Conservation (phyloP, 2,329 filamentous ascomycete genomes). For the Thelonectria discophora region DNA sequence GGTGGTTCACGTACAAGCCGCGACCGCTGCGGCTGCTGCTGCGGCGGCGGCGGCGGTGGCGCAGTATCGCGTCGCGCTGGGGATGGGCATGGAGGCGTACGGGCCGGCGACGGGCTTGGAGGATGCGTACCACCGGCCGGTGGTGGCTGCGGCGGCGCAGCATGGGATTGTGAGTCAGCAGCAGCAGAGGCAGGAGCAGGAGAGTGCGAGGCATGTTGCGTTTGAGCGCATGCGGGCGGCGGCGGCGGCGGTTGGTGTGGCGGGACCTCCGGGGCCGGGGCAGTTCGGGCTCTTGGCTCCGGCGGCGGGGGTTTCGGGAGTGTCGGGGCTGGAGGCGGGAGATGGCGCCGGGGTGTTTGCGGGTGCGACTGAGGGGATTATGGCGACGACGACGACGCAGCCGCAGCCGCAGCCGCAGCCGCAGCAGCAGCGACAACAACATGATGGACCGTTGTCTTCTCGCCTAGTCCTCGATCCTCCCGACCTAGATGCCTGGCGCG, state of each 20-base stretch:
- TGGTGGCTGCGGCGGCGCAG: background rate
- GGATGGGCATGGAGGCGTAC: slow-evolving; percentile 31
- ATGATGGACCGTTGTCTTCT: slow-evolving; percentile 60
- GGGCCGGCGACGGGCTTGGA: slow-evolving; percentile 22
- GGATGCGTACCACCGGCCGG: slow-evolving; percentile 27
- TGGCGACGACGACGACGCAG: background rate
- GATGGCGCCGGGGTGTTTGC: slow-evolving; percentile 16
- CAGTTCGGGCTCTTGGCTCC: slow-evolving; percentile 59
- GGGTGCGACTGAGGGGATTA: background rate
- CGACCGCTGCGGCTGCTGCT: too few species aligned
- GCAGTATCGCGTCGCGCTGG: slow-evolving; percentile 31
- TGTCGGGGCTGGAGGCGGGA: slow-evolving; percentile 27
- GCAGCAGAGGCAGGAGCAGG: slow-evolving; percentile 6
- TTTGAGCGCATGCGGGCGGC: slow-evolving; percentile 5
- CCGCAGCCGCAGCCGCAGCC: slow-evolving; percentile 12
- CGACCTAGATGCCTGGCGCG: slow-evolving; percentile 73
- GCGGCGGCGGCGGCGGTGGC: slow-evolving; percentile 9
- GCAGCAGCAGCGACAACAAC: slow-evolving; percentile 11
- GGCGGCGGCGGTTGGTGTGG: slow-evolving; percentile 4
- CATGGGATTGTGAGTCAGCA: slow-evolving; percentile 17
- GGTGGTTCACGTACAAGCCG: too few species aligned
- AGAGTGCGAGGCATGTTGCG: background rate
- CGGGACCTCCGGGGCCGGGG: slow-evolving; percentile 33
- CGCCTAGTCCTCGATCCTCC: slow-evolving; percentile 73
- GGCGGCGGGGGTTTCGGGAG: slow-evolving; percentile 35